A percentile compares a stretch with the other conserved stretches of the same genome.
Conservation (phyloP, 352 stramenopile species). For the Phytophthora sp. region DNA sequence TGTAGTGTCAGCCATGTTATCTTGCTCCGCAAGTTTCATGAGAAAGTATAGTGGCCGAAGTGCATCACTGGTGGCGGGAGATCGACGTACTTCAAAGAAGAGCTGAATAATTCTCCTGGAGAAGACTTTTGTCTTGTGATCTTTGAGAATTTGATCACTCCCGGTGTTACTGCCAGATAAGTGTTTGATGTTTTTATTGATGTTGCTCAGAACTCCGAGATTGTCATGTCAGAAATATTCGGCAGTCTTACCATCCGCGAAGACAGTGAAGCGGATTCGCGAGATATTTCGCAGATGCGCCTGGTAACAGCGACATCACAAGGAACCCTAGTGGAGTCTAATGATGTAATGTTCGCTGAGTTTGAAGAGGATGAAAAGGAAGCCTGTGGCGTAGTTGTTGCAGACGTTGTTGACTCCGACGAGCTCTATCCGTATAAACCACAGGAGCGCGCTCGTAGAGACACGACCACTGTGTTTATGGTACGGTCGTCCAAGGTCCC, state of each 20-base stretch:
- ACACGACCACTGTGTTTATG: constrained; percentile 40
- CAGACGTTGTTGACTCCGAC: constrained; percentile 47
- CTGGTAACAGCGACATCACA: constrained; percentile 37
- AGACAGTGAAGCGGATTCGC: constrained; percentile 43
- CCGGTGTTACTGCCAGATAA: constrained; percentile 19
- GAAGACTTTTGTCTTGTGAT: constrained; percentile 39
- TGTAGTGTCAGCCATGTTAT: constrained; percentile 90
- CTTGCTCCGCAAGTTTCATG: constrained; percentile 89
- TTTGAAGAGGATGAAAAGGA: constrained; percentile 7
- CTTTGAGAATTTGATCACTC: constrained; percentile 41
- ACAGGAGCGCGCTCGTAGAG: constrained; percentile 32
- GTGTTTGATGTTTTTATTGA: constrained; percentile 51
- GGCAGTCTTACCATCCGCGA: constrained; percentile 56
- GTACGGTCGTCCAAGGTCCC: constrained; percentile 12
- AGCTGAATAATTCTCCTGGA: constrained; percentile 34
- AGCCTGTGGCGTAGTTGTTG: constrained; percentile 19
- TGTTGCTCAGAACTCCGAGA: constrained; percentile 53
- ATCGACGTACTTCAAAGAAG: constrained; percentile 27
- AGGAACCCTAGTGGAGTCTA: constrained; percentile 25
- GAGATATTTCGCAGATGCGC: constrained; percentile 45
- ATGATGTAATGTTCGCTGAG: constrained; percentile 25
- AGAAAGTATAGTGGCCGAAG: constrained; percentile 83
- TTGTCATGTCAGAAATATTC: constrained; percentile 58
- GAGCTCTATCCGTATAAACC: constrained; percentile 49
- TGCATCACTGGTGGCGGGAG: constrained; percentile 42